phyloP scores from a whole-genome alignment of 2,329 filamentous ascomycete species.

The Neospermospora avenae region DNA sequence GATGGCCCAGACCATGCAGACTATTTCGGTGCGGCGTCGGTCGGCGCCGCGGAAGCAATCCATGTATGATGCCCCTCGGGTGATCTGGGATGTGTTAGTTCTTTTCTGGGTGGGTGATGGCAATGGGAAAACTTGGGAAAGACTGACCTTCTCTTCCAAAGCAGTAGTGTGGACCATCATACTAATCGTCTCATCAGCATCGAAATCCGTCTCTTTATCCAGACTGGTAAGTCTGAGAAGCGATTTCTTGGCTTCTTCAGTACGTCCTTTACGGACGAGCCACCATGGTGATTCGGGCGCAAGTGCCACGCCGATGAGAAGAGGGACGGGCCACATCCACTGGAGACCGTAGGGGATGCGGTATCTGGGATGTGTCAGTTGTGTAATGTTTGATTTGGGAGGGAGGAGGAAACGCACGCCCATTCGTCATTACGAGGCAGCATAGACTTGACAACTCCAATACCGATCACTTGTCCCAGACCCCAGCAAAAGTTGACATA shows the following conservation, averaged over 20 bases:
- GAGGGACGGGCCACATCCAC: slow-evolving; percentile 51
- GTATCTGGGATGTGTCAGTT: slow-evolving; percentile 1
- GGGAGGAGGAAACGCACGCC: slow-evolving; percentile 38
- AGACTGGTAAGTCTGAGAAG: slow-evolving; percentile 33
- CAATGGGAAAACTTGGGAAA: background rate
- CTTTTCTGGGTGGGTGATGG: background rate
- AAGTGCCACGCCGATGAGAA: slow-evolving; percentile 44
- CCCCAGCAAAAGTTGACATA: slow-evolving; percentile 57
- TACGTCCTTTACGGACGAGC: slow-evolving; percentile 44
- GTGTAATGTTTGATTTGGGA: background rate
- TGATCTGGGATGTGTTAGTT: slow-evolving; percentile 26
- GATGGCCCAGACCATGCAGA: slow-evolving; percentile 59
- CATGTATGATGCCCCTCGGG: slow-evolving; percentile 43
- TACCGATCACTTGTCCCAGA: slow-evolving; percentile 48
- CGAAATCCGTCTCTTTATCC: slow-evolving; percentile 42
- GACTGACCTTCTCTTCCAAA: slow-evolving; percentile 45
- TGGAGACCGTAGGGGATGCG: slow-evolving; percentile 48
- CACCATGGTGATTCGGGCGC: slow-evolving; percentile 51
- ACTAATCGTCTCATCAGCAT: slow-evolving; percentile 48
- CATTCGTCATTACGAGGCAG: slow-evolving; percentile 44
- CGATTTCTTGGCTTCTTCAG: slow-evolving; percentile 44
- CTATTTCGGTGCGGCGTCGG: slow-evolving; percentile 52
- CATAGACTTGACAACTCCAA: slow-evolving; percentile 49
- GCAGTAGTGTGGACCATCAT: slow-evolving; percentile 57
- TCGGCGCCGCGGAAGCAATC: slow-evolving; percentile 51